Base-by-base conservation (phyloP, 345 rosid species). In the Lumnitzera littorea region DNA sequence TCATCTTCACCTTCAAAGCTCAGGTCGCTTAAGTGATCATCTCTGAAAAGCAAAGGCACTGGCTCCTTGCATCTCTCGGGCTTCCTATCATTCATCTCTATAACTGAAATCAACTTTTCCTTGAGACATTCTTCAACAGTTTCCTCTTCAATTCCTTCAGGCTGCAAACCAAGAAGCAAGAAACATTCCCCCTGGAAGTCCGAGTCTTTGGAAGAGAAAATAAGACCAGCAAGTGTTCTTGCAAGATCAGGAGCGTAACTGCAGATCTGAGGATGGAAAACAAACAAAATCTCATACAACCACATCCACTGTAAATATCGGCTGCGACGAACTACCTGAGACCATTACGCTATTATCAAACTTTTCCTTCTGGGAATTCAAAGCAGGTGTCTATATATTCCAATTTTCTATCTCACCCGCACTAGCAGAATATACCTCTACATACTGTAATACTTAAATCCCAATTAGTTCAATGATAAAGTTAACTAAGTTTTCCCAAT, bases 181-280 rank as follows among this genome's bases (percentile, higher is more conserved):
- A 83, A 48, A 69, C 99, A 94, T 72, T 94, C 90, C 66, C 69
- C 83, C 80, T 72, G 87, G 67, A 90, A 88, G 51, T 84, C 80
- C 13, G 67, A 24, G 70, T 90, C 95, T 17, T 75, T 71, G 9
- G 96, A 90, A 29, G 91, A 78, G 72, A 80, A 60, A 54, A 94
- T 80, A 59, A 94, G 85, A 60, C 92, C 89, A 43, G 95, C 78
- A 49, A 86, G 71, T 62, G 95, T 78, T 71, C 78, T 90, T 64
- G 99, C 91, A 62, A 94, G 92, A 74, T 80, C 95, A 67, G 99
- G 95, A 49, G 85, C 97, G 69, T 88, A 77, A 66, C 82, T 78
- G 76, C 84, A 76, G 68, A 82, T 83, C 97, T 94, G 78, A 55
- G 49, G 24, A 74, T 60, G 12, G 25, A 51, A 24, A 60, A 48